A percentile compares a stretch with the other conserved stretches of the same genome.
Evolutionary conservation across 306 rosid species (phyloP).

Genomic region (Trifolium fragiferum): DNA sequence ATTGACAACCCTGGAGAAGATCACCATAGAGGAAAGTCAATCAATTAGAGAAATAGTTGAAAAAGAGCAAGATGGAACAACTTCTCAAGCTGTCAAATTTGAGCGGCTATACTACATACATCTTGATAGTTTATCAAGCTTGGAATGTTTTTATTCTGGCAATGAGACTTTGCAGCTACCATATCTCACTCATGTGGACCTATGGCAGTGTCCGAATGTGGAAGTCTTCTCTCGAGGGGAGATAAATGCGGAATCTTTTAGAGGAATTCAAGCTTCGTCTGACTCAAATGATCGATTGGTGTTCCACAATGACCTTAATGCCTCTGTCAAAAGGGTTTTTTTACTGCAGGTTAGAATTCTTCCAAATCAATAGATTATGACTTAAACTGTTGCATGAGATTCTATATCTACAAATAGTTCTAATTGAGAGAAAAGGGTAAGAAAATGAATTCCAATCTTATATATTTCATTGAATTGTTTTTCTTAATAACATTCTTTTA

Average conservation of each 20-base stretch:
- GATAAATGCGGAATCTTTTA: background rate
- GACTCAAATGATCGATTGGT: background rate
- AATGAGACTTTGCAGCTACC: conserved; percentile 11
- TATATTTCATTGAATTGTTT: background rate
- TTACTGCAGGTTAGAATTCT: background rate
- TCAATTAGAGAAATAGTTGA: conserved; percentile 7
- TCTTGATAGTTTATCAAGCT: background rate
- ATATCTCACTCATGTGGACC: background rate
- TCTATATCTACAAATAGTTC: no score
- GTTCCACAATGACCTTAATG: background rate
- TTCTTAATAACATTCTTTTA: background rate
- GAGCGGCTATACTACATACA: background rate
- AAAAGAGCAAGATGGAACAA: background rate
- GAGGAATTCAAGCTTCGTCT: conserved; percentile 2
- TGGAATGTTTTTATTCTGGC: conserved; percentile 27
- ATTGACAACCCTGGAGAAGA: background rate
- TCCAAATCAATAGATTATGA: background rate
- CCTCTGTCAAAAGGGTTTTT: background rate
- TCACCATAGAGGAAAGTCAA: accelerated
- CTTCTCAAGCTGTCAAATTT: background rate
- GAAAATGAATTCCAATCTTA: background rate
- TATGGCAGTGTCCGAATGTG: conserved; percentile 24
- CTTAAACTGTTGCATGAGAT: background rate
- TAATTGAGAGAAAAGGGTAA: no score
- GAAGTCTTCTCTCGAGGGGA: conserved; percentile 4